Evolutionary conservation across 345 rosid genomes (phyloP), one percentile per base, ranked within the genome.

Genomic region (Gossypium anomalum): DNA sequence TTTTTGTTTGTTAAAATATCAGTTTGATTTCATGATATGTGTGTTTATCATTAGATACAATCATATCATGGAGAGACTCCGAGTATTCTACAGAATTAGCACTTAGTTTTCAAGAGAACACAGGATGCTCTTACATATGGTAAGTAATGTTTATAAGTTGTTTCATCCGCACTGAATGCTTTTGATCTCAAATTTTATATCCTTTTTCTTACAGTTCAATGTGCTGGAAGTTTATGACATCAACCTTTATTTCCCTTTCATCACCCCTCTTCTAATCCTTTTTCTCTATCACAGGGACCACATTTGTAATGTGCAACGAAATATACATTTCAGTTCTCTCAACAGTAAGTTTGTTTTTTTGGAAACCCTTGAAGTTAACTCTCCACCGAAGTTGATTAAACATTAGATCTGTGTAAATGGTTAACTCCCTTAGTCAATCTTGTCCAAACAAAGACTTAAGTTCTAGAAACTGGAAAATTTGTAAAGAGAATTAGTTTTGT

Each of bases 1-100:
- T 63, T 65, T 16, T 16, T 19, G 66, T 22, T n/a, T 63, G 23
- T 45, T 45, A 78, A 48, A 61, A 47, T 3, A 49, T 62, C 56
- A 34, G 29, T 67, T 74, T 65, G 75, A 47, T 68, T 52, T 13
- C 65, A 56, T 48, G 25, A 74, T 67, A 2, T 70, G 44, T 29
- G 11, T 22, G 62, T 66, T 71, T 45, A 76, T 76, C 65, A 76
- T 63, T 87, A 96, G 99, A 93, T 81, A 93, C 94, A 47, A 96
- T 96, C 71, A 93, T 96, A 80, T 90, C 99, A 38, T 96, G 98
- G 99, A 90, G 94, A 85, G 98, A 96, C 78, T 93, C 97, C 6
- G 99, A 93, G 51, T 87, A 78, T 71, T 84, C 92, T 67, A 87
- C 97, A 19, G 99, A 96, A 82, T 81, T 96, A 83, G 99, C 99